phyloP scores from a whole-genome alignment of 1,139 yeast species.

The Sugiyamaella paludigena region DNA sequence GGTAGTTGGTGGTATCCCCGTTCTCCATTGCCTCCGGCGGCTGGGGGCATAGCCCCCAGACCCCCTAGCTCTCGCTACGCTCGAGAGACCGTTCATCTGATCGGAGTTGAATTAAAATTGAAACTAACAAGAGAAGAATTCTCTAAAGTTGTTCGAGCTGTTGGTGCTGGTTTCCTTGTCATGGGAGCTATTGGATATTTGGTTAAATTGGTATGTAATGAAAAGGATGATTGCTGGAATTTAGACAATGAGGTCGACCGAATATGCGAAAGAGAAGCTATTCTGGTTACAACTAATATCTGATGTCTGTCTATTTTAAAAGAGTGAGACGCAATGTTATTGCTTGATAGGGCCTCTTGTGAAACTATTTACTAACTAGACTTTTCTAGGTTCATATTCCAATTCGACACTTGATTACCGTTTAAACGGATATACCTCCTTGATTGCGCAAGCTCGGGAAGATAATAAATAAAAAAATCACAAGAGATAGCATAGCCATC shows the following conservation, averaged over 20 bases:
- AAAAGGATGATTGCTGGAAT: background rate
- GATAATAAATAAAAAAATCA: no score
- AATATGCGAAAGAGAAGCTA: no score
- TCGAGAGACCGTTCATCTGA: background rate
- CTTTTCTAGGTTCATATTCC: conserved; percentile 72
- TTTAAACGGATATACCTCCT: conserved; percentile 42
- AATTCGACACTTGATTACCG: conserved; percentile 88
- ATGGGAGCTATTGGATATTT: conserved; percentile 98
- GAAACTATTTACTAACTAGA: background rate
- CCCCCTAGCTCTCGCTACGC: conserved; percentile 5
- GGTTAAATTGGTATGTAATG: conserved; percentile 62
- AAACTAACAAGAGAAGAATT: conserved; percentile 51
- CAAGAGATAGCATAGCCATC: no score
- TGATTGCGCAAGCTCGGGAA: no score
- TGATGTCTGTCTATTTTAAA: no score
- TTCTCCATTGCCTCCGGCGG: background rate
- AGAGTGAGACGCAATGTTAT: no score
- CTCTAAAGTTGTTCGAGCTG: conserved; percentile 85
- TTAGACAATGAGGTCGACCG: background rate
- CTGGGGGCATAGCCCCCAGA: conserved; percentile 3
- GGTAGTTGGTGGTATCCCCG: background rate
- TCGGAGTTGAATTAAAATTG: background rate
- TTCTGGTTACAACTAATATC: conserved; percentile 8
- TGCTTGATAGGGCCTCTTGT: no score
- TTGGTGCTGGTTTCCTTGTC: conserved; percentile 93